Conservation (phyloP, 75 land plant genomes). For the Picea sitchensis region DNA sequence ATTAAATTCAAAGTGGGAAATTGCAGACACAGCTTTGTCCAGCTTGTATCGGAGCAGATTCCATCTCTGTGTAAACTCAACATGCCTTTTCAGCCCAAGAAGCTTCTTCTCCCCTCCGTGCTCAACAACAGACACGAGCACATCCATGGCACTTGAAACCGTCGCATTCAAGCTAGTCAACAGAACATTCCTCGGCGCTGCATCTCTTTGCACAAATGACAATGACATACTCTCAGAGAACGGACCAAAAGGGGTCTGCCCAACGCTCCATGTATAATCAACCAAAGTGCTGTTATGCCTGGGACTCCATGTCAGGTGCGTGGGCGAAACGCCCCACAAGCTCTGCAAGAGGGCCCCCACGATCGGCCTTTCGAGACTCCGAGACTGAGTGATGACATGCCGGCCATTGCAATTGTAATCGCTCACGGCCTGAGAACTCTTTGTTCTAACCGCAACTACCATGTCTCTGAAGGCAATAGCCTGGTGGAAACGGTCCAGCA, state of each 20-base stretch:
- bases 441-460: slow-evolving; percentile 91
- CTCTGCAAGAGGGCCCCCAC: slow-evolving; percentile 89
- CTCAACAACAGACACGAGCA: slow-evolving; percentile 56
- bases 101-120: slow-evolving; percentile 86
- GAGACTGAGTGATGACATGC: slow-evolving; percentile 68
- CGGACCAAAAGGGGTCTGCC: slow-evolving; percentile 98
- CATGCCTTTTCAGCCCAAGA: slow-evolving; percentile 36
- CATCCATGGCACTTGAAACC: slow-evolving; percentile 68
- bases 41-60: slow-evolving; percentile 81
- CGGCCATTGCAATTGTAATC: slow-evolving; percentile 97
- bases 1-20: slow-evolving; percentile 88
- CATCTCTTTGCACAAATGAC: slow-evolving; percentile 94
- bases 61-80: slow-evolving; percentile 84
- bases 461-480: slow-evolving; percentile 89
- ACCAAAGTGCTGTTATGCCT: slow-evolving; percentile 77
- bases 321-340: slow-evolving; percentile 96
- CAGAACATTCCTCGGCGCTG: slow-evolving; percentile 81
- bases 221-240: slow-evolving; percentile 73
- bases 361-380: slow-evolving; percentile 81
- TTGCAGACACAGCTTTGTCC: slow-evolving; percentile 70
- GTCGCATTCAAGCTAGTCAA: slow-evolving; percentile 71
- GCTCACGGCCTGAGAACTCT: slow-evolving; percentile 70
- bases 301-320: slow-evolving; percentile 86
- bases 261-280: slow-evolving; percentile 94
- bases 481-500: slow-evolving; percentile 94